phyloP scores from a whole-genome alignment of 208 protist species.

The Wallacemonas rigidus region DNA sequence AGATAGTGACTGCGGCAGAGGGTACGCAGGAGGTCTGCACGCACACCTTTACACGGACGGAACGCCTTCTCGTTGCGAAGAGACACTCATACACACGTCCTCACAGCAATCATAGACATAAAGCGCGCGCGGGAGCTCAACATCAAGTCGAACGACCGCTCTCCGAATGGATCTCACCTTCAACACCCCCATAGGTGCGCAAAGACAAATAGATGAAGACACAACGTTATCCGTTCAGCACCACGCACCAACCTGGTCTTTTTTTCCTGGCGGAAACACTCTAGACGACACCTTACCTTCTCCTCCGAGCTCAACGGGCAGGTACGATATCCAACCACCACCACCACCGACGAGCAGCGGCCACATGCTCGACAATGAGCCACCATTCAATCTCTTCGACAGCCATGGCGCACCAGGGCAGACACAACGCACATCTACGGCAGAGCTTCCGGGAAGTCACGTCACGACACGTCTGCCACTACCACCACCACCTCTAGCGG shows the following conservation, averaged over 20 bases:
- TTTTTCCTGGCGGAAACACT: background rate
- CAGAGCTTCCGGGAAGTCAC: background rate
- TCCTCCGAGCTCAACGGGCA: background rate
- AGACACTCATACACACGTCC: no score
- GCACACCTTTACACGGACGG: no score
- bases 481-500: background rate
- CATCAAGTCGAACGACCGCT: background rate
- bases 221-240: background rate
- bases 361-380: no score
- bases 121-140: background rate
- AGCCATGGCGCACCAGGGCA: no score
- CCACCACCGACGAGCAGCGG: no score
- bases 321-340: no score
- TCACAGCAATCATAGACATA: background rate
- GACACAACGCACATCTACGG: slow-evolving; percentile 4
- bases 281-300: slow-evolving; percentile 10
- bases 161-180: background rate
- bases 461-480: background rate
- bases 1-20: no score
- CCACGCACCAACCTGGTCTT: background rate
- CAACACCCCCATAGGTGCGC: background rate
- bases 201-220: background rate
- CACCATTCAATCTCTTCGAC: no score
- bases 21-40: no score
- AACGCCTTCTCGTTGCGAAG: no score